Conservation (phyloP, 805 yeast species). For the Ogataea zsoltii region DNA sequence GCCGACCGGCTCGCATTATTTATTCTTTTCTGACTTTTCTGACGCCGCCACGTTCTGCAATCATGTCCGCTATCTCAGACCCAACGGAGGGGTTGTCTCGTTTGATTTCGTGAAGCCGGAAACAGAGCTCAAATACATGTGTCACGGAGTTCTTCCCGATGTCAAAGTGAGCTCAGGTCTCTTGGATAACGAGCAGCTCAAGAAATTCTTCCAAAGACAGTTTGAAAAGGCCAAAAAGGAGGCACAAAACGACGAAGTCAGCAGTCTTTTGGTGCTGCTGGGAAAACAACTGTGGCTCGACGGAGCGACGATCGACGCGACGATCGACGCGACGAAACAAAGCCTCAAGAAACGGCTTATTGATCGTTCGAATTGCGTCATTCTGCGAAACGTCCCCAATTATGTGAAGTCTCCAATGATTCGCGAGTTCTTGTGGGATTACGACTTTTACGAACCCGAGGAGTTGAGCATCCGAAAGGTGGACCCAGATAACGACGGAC, state of each 20-base stretch:
- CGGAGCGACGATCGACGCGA: neutral
- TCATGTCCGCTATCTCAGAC: constrained; percentile 45
- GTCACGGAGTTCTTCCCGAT: constrained; percentile 24
- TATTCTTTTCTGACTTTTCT: constrained; percentile 47
- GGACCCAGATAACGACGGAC: constrained; percentile 8
- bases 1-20: constrained; percentile 51
- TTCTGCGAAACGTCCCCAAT: constrained; percentile 49
- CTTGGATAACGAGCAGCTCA: constrained; percentile 6
- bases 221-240: constrained; percentile 4
- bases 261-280: constrained; percentile 7
- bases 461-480: constrained; percentile 19
- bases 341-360: constrained; percentile 9
- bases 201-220: neutral
- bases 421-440: constrained; percentile 46
- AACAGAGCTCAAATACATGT: constrained; percentile 22
- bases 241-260: neutral
- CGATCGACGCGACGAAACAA: neutral
- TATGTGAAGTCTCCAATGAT: constrained; percentile 41
- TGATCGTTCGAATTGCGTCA: constrained; percentile 35
- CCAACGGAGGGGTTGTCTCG: constrained; percentile 52
- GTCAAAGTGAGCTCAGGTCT: constrained; percentile 10
- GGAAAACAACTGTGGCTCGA: constrained; percentile 15
- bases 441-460: constrained; percentile 38
- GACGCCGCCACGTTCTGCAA: constrained; percentile 53
- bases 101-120: constrained; percentile 44